Evolutionary conservation across 176 grass and related monocot species (phyloP).

Genomic region (Puccinellia tenuiflora): DNA sequence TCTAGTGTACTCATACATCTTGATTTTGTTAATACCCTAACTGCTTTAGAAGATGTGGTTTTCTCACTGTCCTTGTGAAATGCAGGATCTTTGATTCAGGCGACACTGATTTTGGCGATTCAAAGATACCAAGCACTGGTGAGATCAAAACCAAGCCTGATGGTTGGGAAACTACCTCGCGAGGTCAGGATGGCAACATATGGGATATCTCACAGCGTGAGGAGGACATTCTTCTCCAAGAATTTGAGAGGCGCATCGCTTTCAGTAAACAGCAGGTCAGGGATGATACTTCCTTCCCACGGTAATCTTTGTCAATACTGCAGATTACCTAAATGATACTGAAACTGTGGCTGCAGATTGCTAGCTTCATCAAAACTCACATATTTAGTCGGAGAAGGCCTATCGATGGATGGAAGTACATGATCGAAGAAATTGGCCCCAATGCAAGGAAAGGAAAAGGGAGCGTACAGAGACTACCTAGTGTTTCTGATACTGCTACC

Average conservation of each 20-base stretch:
- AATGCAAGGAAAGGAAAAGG: conserved; percentile 85
- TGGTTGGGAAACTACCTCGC: conserved; percentile 86
- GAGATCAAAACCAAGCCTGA: conserved; percentile 89
- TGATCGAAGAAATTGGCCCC: conserved; percentile 90
- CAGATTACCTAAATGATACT: neutral
- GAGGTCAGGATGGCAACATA: conserved; percentile 71
- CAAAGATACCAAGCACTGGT: conserved; percentile 60
- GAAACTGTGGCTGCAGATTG: conserved; percentile 49
- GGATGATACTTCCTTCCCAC: neutral
- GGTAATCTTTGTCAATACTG: neutral
- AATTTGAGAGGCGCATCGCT: conserved; percentile 87
- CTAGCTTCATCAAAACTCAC: conserved; percentile 91
- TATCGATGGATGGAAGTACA: conserved; percentile 86
- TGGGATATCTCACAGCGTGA: conserved; percentile 92
- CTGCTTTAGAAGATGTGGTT: neutral
- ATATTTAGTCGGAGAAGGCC: conserved; percentile 81
- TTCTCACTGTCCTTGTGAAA: neutral
- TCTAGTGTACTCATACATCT: neutral
- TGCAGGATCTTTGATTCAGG: conserved; percentile 91
- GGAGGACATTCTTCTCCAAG: conserved; percentile 96
- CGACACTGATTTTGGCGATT: conserved; percentile 45
- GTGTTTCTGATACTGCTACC: conserved; percentile 54
- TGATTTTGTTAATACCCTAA: conserved; percentile 16
- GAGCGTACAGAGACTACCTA: conserved; percentile 63
- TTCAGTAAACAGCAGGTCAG: conserved; percentile 93